A percentile compares a stretch with the other conserved stretches of the same genome.
Evolutionary conservation across 345 rosid species (phyloP).

Genomic region (Brassica napus): Da-Ae NC_063446.1:14255001-14255500

Average conservation of each 20-base stretch:
- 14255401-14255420: conserved; percentile 59
- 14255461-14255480: not conserved
- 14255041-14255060: conserved; percentile 37
- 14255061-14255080: conserved; percentile 46
- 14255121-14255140: not conserved
- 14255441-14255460: not conserved
- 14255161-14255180: conserved; percentile 46
- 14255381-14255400: conserved; percentile 60
- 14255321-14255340: conserved; percentile 54
- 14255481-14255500: conserved; percentile 68
- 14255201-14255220: conserved; percentile 67
- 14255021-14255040: not conserved
- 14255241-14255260: conserved; percentile 49
- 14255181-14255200: conserved; percentile 59
- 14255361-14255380: conserved; percentile 61
- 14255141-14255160: not conserved
- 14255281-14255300: not conserved
- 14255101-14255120: conserved; percentile 25
- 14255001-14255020: not conserved
- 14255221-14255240: conserved; percentile 53
- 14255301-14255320: not conserved
- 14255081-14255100: conserved; percentile 43
- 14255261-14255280: not conserved
- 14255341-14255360: conserved; percentile 59
- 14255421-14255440: not conserved